Evolutionary conservation across 2,329 filamentous ascomycete species (phyloP).

Genomic region (Penicillium sp.): DNA sequence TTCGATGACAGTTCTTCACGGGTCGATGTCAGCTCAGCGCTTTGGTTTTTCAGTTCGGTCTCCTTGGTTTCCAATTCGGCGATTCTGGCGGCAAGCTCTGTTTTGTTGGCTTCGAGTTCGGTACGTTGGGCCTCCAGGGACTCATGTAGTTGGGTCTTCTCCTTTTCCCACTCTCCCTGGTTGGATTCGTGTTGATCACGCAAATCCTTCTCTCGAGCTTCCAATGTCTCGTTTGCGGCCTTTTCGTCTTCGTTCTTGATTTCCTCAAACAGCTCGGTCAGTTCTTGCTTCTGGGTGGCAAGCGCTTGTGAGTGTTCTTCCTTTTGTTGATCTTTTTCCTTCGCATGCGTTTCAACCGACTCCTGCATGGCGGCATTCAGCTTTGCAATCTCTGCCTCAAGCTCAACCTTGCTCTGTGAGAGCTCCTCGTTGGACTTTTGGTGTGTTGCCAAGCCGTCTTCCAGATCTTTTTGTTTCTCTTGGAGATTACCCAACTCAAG

Average conservation of each 20-base stretch:
- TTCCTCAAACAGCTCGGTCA: conserved; percentile 50
- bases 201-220: conserved; percentile 45
- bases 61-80: conserved; percentile 37
- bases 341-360: conserved; percentile 46
- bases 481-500: conserved; percentile 51
- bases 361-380: conserved; percentile 41
- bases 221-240: conserved; percentile 37
- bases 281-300: conserved; percentile 44
- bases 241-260: conserved; percentile 45
- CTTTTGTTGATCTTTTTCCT: conserved; percentile 34
- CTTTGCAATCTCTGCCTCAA: conserved; percentile 42
- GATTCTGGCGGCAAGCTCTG: conserved; percentile 32
- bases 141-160: conserved; percentile 40
- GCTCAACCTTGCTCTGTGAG: conserved; percentile 43
- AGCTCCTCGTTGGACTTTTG: conserved; percentile 48
- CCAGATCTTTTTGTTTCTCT: conserved; percentile 53
- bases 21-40: conserved; percentile 28
- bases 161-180: conserved; percentile 36
- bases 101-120: conserved; percentile 34
- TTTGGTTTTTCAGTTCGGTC: conserved; percentile 29
- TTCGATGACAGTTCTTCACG: conserved; percentile 28
- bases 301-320: conserved; percentile 36
- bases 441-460: conserved; percentile 46
- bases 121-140: conserved; percentile 37
- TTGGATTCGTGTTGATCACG: conserved; percentile 38